These are phyloP conservation scores for Yarrowia osloensis DNA, from an alignment of 805 yeast species.

Conservation along the genomic window DNA sequence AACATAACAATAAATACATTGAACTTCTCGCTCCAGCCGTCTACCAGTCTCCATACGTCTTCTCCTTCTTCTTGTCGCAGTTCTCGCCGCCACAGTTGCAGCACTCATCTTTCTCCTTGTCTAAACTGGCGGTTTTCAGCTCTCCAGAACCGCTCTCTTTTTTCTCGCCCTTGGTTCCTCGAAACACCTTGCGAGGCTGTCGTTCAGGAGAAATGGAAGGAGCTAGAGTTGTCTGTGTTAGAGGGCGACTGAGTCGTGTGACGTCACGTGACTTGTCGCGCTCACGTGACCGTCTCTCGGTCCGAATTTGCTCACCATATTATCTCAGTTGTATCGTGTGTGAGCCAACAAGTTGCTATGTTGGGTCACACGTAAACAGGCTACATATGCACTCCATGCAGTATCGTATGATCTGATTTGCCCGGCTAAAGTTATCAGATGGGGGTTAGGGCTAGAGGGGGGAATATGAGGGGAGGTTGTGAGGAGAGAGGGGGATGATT, in stretches of 20 bases:
- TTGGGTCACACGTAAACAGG: background rate
- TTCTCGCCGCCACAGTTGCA: conserved; percentile 30
- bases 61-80: conserved; percentile 30
- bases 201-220: conserved; percentile 13
- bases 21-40: background rate
- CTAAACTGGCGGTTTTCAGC: background rate
- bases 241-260: background rate
- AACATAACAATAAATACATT: background rate
- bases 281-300: background rate
- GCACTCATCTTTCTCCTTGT: conserved; percentile 7
- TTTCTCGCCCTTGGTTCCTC: background rate
- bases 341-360: background rate
- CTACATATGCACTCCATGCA: background rate
- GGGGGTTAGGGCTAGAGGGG: background rate
- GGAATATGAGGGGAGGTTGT: background rate
- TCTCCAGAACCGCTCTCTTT: no score
- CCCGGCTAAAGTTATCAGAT: conserved; percentile 12
- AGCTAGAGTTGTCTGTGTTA: background rate
- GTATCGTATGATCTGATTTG: conserved; percentile 27
- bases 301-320: background rate
- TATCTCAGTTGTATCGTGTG: background rate
- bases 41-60: conserved; percentile 12
- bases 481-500: background rate
- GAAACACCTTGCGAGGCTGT: conserved; percentile 26
- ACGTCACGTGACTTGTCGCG: background rate